phyloP scores from a whole-genome alignment of 257 asterid genomes.

The Plectranthus barbatus region DNA sequence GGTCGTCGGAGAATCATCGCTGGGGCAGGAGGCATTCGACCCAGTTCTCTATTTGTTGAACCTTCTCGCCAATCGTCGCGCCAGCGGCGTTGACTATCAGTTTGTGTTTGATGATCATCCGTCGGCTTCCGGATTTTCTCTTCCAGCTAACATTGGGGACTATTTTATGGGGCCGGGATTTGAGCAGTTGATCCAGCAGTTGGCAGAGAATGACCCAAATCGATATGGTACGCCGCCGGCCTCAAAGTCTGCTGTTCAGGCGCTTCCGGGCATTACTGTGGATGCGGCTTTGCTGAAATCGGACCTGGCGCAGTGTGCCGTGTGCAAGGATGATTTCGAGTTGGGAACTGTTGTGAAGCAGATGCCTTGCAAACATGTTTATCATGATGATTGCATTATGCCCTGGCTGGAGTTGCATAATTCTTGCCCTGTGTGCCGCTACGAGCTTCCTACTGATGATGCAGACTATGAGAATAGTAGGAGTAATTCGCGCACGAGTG shows the following conservation, averaged over 20 bases:
- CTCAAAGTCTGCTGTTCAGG: conserved; percentile 46
- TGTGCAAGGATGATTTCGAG: conserved; percentile 76
- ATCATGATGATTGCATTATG: conserved; percentile 61
- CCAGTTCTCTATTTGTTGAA: conserved; percentile 34
- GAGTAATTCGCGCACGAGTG: conserved; percentile 13
- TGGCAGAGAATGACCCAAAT: conserved; percentile 74
- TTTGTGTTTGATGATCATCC: conserved; percentile 36
- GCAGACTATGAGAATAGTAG: conserved; percentile 59
- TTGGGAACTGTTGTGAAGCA: conserved; percentile 46
- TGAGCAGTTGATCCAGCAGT: conserved; percentile 67
- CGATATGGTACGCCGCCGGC: conserved; percentile 77
- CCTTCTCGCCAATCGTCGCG: conserved; percentile 43
- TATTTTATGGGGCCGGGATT: conserved; percentile 64
- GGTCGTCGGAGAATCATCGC: conserved; percentile 6
- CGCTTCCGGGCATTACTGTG: conserved; percentile 32
- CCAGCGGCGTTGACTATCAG: conserved; percentile 48
- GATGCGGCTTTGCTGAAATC: conserved; percentile 45
- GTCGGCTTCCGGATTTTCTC: conserved; percentile 13
- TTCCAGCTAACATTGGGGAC: conserved; percentile 48
- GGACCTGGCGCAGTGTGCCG: conserved; percentile 74
- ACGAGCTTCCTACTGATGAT: conserved; percentile 81
- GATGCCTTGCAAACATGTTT: conserved; percentile 81
- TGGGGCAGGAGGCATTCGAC: conserved; percentile 35
- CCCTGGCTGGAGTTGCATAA: conserved; percentile 87
- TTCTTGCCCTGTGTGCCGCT: conserved; percentile 77